Evolutionary conservation across 192 early-diverging fungal species (phyloP).

Genomic region (Podila verticillata): DNA sequence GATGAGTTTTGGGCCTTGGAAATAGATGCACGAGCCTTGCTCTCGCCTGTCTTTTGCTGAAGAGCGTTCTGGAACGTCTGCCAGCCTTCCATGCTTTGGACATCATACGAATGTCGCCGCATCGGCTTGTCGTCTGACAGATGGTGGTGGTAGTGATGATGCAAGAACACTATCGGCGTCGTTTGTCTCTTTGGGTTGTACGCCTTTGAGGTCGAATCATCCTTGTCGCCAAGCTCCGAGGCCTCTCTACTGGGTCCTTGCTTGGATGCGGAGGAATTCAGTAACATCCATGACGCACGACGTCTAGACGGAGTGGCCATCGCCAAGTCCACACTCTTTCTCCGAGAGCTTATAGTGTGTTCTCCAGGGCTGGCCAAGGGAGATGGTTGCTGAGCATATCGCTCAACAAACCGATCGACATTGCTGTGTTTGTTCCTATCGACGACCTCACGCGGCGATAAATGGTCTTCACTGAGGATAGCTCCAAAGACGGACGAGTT

Average conservation of each 20-base stretch:
- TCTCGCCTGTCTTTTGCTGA: not conserved
- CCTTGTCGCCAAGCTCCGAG: no score
- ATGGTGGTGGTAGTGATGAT: not conserved
- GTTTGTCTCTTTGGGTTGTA: slow-evolving; percentile 1
- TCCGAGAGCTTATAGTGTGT: not conserved
- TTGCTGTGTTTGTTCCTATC: not conserved
- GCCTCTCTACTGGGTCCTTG: not conserved
- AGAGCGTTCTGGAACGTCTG: not conserved
- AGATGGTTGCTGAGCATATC: not conserved
- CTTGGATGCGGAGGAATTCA: not conserved
- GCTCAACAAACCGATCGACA: not conserved
- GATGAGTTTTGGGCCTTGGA: no score
- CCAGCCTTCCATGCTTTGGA: not conserved
- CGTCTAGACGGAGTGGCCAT: not conserved
- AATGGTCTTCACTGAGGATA: slow-evolving; percentile 7
- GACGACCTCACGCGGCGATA: not conserved
- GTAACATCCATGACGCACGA: not conserved
- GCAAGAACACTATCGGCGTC: not conserved
- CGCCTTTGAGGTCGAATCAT: not conserved
- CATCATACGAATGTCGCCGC: not conserved
- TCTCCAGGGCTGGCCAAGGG: not conserved
- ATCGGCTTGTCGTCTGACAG: not conserved
- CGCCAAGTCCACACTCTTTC: not conserved
- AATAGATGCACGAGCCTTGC: no score
- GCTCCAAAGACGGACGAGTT: slow-evolving; percentile 40